These are phyloP conservation scores for Aphanomyces stellatus DNA, from an alignment of 352 stramenopile genomes.

Conservation along the genomic window DNA sequence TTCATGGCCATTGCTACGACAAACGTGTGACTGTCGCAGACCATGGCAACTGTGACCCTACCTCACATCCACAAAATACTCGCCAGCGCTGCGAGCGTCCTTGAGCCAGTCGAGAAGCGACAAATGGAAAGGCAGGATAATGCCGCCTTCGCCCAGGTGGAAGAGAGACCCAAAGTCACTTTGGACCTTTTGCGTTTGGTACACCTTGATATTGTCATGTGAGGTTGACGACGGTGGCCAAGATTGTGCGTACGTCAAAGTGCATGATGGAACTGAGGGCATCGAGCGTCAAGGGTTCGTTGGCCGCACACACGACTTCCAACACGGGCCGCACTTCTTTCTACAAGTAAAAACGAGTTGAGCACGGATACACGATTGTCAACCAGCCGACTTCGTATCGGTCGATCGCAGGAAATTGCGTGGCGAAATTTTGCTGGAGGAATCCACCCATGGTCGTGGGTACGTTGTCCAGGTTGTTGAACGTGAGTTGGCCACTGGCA, in stretches of 20 bases:
- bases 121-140: slow-evolving; percentile 57
- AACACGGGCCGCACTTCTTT: slow-evolving; percentile 48
- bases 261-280: slow-evolving; percentile 42
- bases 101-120: slow-evolving; percentile 62
- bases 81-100: slow-evolving; percentile 35
- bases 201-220: no score
- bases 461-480: slow-evolving; percentile 45
- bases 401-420: slow-evolving; percentile 41
- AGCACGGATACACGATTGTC: neutral
- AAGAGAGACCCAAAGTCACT: slow-evolving; percentile 47
- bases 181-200: slow-evolving; percentile 49
- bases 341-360: neutral
- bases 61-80: slow-evolving; percentile 49
- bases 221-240: no score
- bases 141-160: slow-evolving; percentile 35
- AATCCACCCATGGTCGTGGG: slow-evolving; percentile 54
- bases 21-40: no score
- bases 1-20: slow-evolving; percentile 36
- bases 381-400: slow-evolving; percentile 30
- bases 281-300: slow-evolving; percentile 40
- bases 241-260: slow-evolving; percentile 15
- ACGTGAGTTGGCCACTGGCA: slow-evolving; percentile 33
- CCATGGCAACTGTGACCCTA: neutral
- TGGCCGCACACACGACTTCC: slow-evolving; percentile 55
- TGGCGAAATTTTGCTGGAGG: slow-evolving; percentile 58